Evolutionary conservation across 257 asterid genomes (phyloP), one percentile per base, ranked within the genome.

Genomic region (Nicotiana tomentosiformis): DNA sequence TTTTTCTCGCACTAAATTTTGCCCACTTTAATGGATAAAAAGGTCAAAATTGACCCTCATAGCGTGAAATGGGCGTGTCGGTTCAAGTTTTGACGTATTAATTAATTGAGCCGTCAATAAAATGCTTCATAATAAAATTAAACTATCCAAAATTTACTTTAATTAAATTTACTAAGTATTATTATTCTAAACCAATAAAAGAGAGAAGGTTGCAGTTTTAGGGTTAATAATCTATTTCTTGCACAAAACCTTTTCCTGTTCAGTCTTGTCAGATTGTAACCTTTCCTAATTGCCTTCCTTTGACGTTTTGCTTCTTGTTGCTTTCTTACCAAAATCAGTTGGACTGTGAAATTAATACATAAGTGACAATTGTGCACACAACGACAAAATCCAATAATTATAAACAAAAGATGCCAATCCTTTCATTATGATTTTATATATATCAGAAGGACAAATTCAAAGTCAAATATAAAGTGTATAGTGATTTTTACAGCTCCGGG

Each of bases 241-340:
- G 92, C 32, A 93, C 98, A 84, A 95, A 94, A 58, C 98, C 97
- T 81, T 94, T 98, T 30, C 95, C 98, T 0, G 98, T 93, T 97
- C 97, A 93, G 89, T 93, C 99, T 89, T 91, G 83, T 95, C 99
- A 9, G 99, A 95, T 81, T 89, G 91, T 88, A 91, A 83, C 97
- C 99, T 89, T 91, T 87, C 88, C 89, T 91, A 86, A 88, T 87
- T 3, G 97, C 97, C 87, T 88, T 94, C 84, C 97, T 88, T 81
- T 89, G 91, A 5, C 88, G 90, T 16, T 89, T 90, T 18, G 97
- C 97, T 76, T 93, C 96, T 78, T 94, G 89, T 65, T 95, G 97
- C 83, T 93, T 84, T 80, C 61, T 79, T 7, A 94, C 97, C 85
- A 93, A 87, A 37, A 85, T 93, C 95, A 66, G 14, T 90, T 93